Evolutionary conservation across 2,329 filamentous ascomycete species (phyloP).

Genomic region (Calonectria pseudoturangicola): DNA sequence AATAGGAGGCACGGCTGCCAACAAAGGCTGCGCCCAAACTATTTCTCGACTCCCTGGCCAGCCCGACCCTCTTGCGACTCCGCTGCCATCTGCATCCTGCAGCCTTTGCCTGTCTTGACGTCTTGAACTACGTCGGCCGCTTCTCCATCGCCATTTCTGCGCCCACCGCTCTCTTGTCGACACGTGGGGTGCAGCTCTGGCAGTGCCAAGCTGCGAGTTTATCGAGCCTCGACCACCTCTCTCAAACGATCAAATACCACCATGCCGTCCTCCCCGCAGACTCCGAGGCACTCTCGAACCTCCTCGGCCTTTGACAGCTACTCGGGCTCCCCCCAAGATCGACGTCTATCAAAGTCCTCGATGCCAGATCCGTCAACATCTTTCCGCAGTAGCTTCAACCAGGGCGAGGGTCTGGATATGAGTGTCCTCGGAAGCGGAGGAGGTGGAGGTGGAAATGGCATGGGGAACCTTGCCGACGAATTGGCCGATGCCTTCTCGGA

Average conservation of each 20-base stretch:
- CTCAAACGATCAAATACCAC: slow-evolving; percentile 40
- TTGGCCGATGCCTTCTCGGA: slow-evolving; percentile 83
- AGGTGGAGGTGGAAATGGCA: slow-evolving; percentile 70
- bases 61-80: slow-evolving; percentile 10
- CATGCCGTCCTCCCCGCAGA: slow-evolving; percentile 68
- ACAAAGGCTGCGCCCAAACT: slow-evolving; percentile 27
- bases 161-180: slow-evolving; percentile 29
- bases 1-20: slow-evolving; percentile 34
- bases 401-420: slow-evolving; percentile 69
- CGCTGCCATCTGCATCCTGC: slow-evolving; percentile 5
- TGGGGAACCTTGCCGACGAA: slow-evolving; percentile 88
- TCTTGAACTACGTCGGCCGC: slow-evolving; percentile 18
- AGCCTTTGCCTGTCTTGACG: slow-evolving; percentile 4
- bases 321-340: slow-evolving; percentile 66
- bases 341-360: slow-evolving; percentile 71
- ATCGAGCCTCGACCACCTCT: slow-evolving; percentile 35
- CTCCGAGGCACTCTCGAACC: slow-evolving; percentile 76
- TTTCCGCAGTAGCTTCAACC: slow-evolving; percentile 68
- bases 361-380: slow-evolving; percentile 70
- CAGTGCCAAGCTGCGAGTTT: slow-evolving; percentile 26
- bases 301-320: slow-evolving; percentile 73
- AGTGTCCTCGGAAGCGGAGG: slow-evolving; percentile 66
- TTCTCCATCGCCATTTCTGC: slow-evolving; percentile 2
- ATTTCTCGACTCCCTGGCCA: slow-evolving; percentile 21
- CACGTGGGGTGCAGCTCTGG: slow-evolving; percentile 32